Base-by-base conservation (phyloP, 176 grass and related monocot species). In the Carex pumila region DNA sequence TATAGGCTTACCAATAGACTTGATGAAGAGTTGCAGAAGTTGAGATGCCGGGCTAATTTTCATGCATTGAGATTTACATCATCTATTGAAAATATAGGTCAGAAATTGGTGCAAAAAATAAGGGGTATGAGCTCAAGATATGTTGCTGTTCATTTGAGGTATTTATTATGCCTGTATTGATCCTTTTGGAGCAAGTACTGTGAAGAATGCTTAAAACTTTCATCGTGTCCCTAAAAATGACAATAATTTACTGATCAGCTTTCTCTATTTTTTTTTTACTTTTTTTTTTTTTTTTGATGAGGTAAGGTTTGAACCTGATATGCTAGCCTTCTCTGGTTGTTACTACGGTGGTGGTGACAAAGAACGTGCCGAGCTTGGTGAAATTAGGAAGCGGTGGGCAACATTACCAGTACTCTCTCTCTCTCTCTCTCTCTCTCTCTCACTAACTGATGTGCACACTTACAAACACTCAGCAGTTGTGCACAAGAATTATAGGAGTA, bases 321-420 rank as follows among this genome's bases (percentile, higher is more conserved):
- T 98, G 95, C 95, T 98, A 88, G 92, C 95, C 84, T 98, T 98
- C 92, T 98, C 95, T 85, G 93, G 95, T 30, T 98, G 95, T 81
- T 95, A 95, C 61, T 98, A 95, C 12, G 92, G 92, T 60, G 95
- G 92, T 19, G 95, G 95, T 82, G 95, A 98, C 57, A 98, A 90
- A 70, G 92, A 98, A 90, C 88, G 91, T 15, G 87, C 81, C 55
- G 95, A 98, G 72, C 90, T 98, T 4, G 79, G 76, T 87, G 89
- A 95, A 90, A 95, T 98, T 86, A 93, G 95, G 80, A 98, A 98
- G 80, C 93, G 93, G 8, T 98, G 92, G 95, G 89, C 90, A 86
- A 93, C 95, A 85, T 86, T 98, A 90, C 95, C 95, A 75, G 92
- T 98, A 91, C 91, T 65, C 59, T 82, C 19, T 66, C 19, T 67